These are phyloP conservation scores for Penicillium sp. DNA, from an alignment of 2,329 filamentous ascomycete species.

Conservation along the genomic window DNA sequence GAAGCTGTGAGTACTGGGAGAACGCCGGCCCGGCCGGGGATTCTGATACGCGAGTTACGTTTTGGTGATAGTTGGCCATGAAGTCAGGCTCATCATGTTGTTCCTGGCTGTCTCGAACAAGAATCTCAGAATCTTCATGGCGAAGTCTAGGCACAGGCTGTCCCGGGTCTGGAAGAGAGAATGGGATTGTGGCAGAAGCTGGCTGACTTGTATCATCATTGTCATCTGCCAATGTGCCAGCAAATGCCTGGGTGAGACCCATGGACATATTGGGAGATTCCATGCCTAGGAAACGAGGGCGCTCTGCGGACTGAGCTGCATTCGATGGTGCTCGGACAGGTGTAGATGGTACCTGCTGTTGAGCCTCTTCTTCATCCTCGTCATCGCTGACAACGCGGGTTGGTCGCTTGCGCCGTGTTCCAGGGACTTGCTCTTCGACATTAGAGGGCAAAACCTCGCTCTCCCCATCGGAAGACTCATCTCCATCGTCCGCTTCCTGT, in stretches of 20 bases:
- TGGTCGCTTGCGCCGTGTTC: conserved; percentile 51
- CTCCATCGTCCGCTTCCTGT: conserved; percentile 43
- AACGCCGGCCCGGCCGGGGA: conserved; percentile 38
- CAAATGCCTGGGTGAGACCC: conserved; percentile 86
- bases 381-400: conserved; percentile 67
- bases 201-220: conserved; percentile 45
- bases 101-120: conserved; percentile 59
- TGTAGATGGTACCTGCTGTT: conserved; percentile 28
- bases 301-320: conserved; percentile 33
- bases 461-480: conserved; percentile 38
- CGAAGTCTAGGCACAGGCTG: conserved; percentile 61
- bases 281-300: conserved; percentile 66
- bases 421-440: conserved; percentile 48
- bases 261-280: conserved; percentile 55
- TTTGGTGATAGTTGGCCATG: conserved; percentile 39
- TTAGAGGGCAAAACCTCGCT: conserved; percentile 33
- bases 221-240: conserved; percentile 76
- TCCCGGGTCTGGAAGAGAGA: conserved; percentile 51
- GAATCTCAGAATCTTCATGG: conserved; percentile 63
- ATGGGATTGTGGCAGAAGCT: conserved; percentile 51
- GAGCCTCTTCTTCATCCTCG: conserved; percentile 55
- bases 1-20: conserved; percentile 68
- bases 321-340: conserved; percentile 32
- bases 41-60: conserved; percentile 36
- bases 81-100: conserved; percentile 46